Evolutionary conservation across 176 grass and related monocot genomes (phyloP).

Genomic region (Lolium perenne): DNA sequence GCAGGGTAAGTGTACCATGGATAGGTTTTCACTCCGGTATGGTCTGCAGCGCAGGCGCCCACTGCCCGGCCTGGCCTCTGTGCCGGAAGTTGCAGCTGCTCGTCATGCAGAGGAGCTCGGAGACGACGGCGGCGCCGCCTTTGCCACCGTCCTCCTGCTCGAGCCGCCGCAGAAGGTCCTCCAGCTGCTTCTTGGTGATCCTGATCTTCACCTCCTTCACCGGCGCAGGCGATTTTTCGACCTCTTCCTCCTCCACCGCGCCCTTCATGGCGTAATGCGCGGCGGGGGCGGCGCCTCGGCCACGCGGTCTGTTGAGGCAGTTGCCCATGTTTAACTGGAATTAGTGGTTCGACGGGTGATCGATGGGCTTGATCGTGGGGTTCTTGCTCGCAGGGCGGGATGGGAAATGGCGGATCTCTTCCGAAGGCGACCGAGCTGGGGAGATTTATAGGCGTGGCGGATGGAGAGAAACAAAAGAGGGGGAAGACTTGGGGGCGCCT

Average conservation of each 20-base stretch:
- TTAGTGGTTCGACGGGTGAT: background rate
- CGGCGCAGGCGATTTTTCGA: background rate
- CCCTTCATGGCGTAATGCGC: conserved; percentile 27
- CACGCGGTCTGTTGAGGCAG: background rate
- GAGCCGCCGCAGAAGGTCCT: conserved; percentile 52
- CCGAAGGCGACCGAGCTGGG: conserved; percentile 5
- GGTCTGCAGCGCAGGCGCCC: conserved; percentile 66
- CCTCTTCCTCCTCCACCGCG: conserved; percentile 21
- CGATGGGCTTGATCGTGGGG: background rate
- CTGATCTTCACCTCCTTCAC: conserved; percentile 61
- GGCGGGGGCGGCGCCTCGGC: background rate
- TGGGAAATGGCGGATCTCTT: conserved; percentile 32
- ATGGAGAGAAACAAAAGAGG: no score
- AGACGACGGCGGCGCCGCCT: conserved; percentile 40
- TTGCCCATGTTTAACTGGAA: conserved; percentile 46
- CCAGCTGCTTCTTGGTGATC: conserved; percentile 74
- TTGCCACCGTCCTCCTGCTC: conserved; percentile 17
- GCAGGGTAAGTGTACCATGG: background rate
- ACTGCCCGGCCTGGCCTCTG: conserved; percentile 37
- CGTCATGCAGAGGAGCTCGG: conserved; percentile 54
- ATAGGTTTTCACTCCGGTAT: conserved; percentile 62
- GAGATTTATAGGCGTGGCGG: conserved; percentile 24
- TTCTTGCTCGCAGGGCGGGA: background rate
- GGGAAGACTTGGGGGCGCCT: background rate
- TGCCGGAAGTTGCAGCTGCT: conserved; percentile 41